Conservation (phyloP, 768 basidiomycete genomes). For the Phanerochaete sordida region DNA sequence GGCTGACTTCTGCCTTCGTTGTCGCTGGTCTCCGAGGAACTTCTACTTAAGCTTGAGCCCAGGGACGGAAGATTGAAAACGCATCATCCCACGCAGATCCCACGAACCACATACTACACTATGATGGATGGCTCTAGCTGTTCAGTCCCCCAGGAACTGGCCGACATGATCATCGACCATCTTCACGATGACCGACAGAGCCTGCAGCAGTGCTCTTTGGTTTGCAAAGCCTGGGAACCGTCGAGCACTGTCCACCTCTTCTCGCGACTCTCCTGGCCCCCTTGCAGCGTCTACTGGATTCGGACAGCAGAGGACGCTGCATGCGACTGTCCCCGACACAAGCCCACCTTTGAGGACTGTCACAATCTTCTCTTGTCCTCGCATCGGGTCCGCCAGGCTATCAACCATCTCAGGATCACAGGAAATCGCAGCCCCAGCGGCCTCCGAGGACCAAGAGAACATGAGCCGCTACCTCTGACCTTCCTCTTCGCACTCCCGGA, state of each 20-base stretch:
- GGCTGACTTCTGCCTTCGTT: no score
- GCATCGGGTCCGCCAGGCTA: not conserved
- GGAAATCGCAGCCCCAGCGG: no score
- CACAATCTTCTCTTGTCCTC: not conserved
- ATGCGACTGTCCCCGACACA: not conserved
- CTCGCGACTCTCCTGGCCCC: not conserved
- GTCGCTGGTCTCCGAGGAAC: no score
- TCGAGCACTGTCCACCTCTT: slow-evolving; percentile 9
- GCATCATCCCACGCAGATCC: no score
- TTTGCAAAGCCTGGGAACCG: slow-evolving; percentile 10
- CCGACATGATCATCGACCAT: slow-evolving; percentile 12
- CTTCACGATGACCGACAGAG: slow-evolving; percentile 4
- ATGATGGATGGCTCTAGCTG: not conserved
- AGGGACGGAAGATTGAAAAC: no score
- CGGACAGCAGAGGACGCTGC: no score
- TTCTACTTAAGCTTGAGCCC: no score
- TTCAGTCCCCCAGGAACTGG: slow-evolving; percentile 7
- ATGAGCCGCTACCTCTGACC: no score
- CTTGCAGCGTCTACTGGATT: not conserved
- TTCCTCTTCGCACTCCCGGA: no score
- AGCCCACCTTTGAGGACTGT: not conserved
- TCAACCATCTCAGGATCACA: no score
- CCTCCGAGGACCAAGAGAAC: no score
- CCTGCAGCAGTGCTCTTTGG: slow-evolving; percentile 12
- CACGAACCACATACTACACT: no score